Base-by-base conservation (phyloP, 768 basidiomycete genomes). In the Saitozyma podzolica region DNA sequence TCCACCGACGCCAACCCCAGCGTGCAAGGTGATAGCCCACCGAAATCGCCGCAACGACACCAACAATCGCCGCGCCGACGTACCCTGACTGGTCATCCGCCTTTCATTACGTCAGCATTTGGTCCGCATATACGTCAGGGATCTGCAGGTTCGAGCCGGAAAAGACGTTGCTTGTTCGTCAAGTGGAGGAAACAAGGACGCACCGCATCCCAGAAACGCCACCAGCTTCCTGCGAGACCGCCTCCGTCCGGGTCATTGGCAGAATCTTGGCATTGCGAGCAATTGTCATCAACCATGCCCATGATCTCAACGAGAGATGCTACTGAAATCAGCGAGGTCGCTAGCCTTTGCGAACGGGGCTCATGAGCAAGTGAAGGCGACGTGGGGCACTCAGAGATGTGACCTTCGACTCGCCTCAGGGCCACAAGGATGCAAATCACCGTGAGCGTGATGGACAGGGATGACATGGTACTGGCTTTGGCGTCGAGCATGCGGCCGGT, bases 361-460 rank as follows among this genome's bases (percentile, higher is more conserved):
- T 17, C 53, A 29, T 29, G 29, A 29, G 29, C 29, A 58, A 13
- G n/a, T 29, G 29, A 29, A 29, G 29, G 29, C 29, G 29, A 29
- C 29, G 29, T 29, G 29, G 29, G 29, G 29, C 29, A 29, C 29
- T 29, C 29, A 29, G 29, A 29, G 29, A 29, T 29, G 29, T 29
- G 29, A 29, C 29, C 29, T 40, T 50, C 9, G 70, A 69, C 82
- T 40, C 55, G 89, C 89, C 87, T 87, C 73, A 93, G 88, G 0
- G 92, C 91, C 6, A 95, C 88, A n/a, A 92, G 69, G 68, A 94
- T 92, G 62, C 90, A 92, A 82, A 93, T 84, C 29, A 87, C 74
- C 0, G 91, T 96, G 62, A 93, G 81, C 20, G 87, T 72, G 64
- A 93, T 88, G 72, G 88, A 90, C 39, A 95, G 81, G 2, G 83